Evolutionary conservation across 2,329 filamentous ascomycete genomes (phyloP), one percentile per base, ranked within the genome.

Genomic region (Aspergillus jensenii): DNA sequence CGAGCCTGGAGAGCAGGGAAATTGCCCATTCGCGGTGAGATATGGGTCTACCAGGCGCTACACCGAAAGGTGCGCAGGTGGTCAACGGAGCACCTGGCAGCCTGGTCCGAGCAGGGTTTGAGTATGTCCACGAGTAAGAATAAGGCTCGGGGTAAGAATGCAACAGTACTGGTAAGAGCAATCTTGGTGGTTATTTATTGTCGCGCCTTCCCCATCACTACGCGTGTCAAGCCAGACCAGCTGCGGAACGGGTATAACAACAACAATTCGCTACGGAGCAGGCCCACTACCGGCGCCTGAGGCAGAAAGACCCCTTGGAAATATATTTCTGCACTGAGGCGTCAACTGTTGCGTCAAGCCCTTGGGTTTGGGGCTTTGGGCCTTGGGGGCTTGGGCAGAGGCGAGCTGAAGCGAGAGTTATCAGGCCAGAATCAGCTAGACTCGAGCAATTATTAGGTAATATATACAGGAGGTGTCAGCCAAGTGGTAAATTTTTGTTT

Each of bases 401-500:
- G 35, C 35, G n/a, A 37, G 27, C 27, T 31, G 27, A 31, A 31
- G 27, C 27, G 27, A 31, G 27, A 43, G 25, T 39, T 40, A 44
- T 19, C 33, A 14, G 11, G 15, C 27, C 43, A 27, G 40, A 45
- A 17, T 41, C 11, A 37, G 41, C 27, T 45, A 25, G 31, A 44
- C 12, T 25, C 3, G 8, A 41, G 25, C n/a, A 12, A 43, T n/a
- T 50, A 37, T 31, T 48, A 31, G 27, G 27, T 31, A 48, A 33
- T 35, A 9, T 7, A 12, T 52, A 23, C 27, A 11, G 46, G 14
- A 27, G n/a, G 25, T 6, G 17, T 17, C 44, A 21, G 9, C 39
- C 17, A 50, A 48, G 43, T 56, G 43, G 9, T 51, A 41, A 39
- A n/a, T 48, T 55, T 23, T 43, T 55, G 21, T 7, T 51, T 56